Conservation (phyloP, 306 rosid species). For the Malus asiatica region DNA sequence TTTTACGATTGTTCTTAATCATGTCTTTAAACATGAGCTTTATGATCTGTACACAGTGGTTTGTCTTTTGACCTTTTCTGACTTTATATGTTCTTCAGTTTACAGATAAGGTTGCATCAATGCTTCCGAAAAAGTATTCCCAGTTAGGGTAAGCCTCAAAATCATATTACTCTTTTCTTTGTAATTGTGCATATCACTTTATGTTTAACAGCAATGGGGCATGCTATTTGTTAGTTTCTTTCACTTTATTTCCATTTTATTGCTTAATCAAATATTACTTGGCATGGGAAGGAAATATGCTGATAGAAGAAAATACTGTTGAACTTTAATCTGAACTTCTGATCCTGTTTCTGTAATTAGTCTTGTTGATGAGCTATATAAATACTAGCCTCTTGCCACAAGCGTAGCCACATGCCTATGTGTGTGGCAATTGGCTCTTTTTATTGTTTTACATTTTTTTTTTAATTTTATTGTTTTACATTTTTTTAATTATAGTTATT, state of each 20-base stretch:
- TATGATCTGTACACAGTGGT: background rate
- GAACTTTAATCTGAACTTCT: background rate
- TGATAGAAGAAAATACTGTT: background rate
- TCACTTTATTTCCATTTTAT: background rate
- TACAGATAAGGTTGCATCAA: slow-evolving; percentile 82
- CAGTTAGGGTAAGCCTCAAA: slow-evolving; percentile 74
- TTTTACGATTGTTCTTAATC: slow-evolving; percentile 17
- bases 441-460: no score
- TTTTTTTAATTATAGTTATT: no score
- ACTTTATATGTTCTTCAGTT: slow-evolving; percentile 54
- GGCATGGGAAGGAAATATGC: background rate
- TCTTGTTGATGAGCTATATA: background rate
- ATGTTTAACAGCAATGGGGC: background rate
- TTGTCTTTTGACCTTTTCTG: slow-evolving; percentile 20
- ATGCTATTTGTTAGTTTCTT: background rate
- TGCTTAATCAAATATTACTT: background rate
- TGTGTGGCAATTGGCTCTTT: no score
- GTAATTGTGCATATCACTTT: background rate
- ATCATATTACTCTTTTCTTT: background rate
- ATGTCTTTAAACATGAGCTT: background rate
- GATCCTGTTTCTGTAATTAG: background rate
- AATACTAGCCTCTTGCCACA: no score
- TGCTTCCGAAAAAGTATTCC: slow-evolving; percentile 82
- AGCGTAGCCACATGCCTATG: no score
- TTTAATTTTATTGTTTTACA: no score